A percentile compares a stretch with the other conserved stretches of the same genome.
Evolutionary conservation across 108 stramenopile genomes (phyloP).

Genomic region (Conticribra weissflogii): DNA sequence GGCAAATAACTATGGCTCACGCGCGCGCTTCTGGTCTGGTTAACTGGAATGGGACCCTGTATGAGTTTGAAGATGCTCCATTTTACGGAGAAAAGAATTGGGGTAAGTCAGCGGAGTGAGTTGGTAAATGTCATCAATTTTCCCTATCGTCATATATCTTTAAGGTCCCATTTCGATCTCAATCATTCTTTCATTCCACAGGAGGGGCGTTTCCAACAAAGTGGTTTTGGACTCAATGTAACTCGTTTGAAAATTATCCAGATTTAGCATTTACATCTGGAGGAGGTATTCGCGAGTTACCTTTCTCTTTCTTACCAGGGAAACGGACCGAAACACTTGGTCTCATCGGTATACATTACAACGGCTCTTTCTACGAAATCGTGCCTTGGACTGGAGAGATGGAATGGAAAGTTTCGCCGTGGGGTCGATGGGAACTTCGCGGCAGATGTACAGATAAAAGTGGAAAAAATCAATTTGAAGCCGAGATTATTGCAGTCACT

Average conservation of each 20-base stretch:
- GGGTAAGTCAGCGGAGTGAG: conserved; percentile 38
- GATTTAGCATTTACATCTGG: conserved; percentile 78
- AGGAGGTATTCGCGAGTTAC: conserved; percentile 78
- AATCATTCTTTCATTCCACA: too few relatives aligned
- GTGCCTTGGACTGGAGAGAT: conserved; percentile 87
- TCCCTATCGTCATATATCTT: not conserved
- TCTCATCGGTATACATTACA: conserved; percentile 73
- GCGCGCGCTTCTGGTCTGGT: conserved; percentile 71
- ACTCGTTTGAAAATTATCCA: conserved; percentile 74
- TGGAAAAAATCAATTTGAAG: conserved; percentile 66
- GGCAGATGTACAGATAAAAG: conserved; percentile 57
- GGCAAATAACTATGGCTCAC: conserved; percentile 88
- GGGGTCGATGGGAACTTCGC: conserved; percentile 67
- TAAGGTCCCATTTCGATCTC: not conserved
- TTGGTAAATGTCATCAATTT: not conserved
- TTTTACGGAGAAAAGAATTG: conserved; percentile 95
- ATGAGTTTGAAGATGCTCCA: conserved; percentile 74
- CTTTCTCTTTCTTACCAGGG: conserved; percentile 57
- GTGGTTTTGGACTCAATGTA: conserved; percentile 93
- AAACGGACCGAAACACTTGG: conserved; percentile 70
- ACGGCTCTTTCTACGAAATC: conserved; percentile 82
- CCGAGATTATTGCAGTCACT: conserved; percentile 60
- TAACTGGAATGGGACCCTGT: conserved; percentile 69
- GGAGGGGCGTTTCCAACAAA: conserved; percentile 77
- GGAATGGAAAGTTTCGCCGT: conserved; percentile 81